phyloP scores from a whole-genome alignment of 257 asterid species.

The Salvia splendens region DNA sequence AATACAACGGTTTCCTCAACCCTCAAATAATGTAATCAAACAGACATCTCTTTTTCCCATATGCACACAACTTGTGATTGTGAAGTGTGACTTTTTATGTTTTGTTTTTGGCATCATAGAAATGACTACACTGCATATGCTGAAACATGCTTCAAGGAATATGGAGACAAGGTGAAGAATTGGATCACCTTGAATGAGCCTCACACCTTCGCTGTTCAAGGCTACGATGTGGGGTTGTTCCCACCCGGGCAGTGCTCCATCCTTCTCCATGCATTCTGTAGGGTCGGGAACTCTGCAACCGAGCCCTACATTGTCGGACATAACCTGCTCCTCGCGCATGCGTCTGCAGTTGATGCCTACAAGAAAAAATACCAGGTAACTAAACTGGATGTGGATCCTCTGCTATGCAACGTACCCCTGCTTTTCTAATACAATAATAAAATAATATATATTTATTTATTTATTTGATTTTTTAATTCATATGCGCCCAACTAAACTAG shows the following conservation, averaged over 20 bases:
- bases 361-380: conserved; percentile 63
- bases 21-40: conserved; percentile 59
- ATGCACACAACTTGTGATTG: not conserved
- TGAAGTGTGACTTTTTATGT: too few relatives aligned
- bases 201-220: conserved; percentile 67
- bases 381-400: too few relatives aligned
- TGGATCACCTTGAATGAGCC: conserved; percentile 99
- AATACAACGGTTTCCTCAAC: conserved; percentile 71
- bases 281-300: conserved; percentile 76
- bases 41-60: not conserved
- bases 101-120: conserved; percentile 39
- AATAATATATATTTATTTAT: too few relatives aligned
- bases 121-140: conserved; percentile 66
- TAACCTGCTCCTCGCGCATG: conserved; percentile 67
- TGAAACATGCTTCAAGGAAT: conserved; percentile 75
- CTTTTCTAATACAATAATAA: too few relatives aligned
- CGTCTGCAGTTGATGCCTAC: conserved; percentile 57
- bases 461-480: too few relatives aligned
- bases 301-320: conserved; percentile 81
- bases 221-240: conserved; percentile 70
- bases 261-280: conserved; percentile 51
- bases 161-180: conserved; percentile 84
- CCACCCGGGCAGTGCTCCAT: conserved; percentile 85
- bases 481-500: too few relatives aligned
- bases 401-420: too few relatives aligned